These are phyloP conservation scores for Plasmodium inui DNA, from an alignment of 169 alveolate genomes.

Conservation along the genomic window DNA sequence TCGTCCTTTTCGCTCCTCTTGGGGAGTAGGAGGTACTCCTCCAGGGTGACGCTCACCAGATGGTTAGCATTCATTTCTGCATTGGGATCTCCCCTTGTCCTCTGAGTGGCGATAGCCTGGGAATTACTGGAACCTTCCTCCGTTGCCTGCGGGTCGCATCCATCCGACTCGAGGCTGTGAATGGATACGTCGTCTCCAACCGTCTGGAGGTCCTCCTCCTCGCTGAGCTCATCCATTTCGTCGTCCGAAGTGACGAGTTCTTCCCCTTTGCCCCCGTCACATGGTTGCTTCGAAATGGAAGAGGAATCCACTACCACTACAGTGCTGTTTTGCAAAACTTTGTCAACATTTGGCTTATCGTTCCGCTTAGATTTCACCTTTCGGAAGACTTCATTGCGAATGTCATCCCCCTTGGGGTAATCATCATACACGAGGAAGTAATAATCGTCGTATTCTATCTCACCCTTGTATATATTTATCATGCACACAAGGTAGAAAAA, in stretches of 20 bases:
- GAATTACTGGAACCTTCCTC: not conserved
- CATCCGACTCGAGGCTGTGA: conserved; percentile 14
- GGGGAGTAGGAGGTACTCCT: conserved; percentile 15
- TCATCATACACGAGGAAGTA: conserved; percentile 43
- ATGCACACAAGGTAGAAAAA: conserved; percentile 68
- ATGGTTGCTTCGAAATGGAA: not conserved
- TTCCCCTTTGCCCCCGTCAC: conserved; percentile 1
- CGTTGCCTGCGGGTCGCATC: not conserved
- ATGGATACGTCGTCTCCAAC: conserved; percentile 22
- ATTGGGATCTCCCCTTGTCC: not conserved
- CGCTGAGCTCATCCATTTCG: conserved; percentile 12
- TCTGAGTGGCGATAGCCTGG: not conserved
- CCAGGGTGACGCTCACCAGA: not conserved
- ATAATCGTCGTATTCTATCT: conserved; percentile 65
- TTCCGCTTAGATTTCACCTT: conserved; percentile 10
- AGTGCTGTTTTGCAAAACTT: not conserved
- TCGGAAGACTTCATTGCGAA: conserved; percentile 37
- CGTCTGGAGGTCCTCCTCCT: not conserved
- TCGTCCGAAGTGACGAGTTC: conserved; percentile 9
- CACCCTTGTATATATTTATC: conserved; percentile 62
- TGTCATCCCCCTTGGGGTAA: not conserved
- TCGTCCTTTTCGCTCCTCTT: conserved; percentile 47
- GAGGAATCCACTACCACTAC: not conserved
- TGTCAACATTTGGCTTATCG: not conserved
- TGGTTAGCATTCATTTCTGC: not conserved